Evolutionary conservation across 306 rosid species (phyloP).

Genomic region (Malus fusca): DNA sequence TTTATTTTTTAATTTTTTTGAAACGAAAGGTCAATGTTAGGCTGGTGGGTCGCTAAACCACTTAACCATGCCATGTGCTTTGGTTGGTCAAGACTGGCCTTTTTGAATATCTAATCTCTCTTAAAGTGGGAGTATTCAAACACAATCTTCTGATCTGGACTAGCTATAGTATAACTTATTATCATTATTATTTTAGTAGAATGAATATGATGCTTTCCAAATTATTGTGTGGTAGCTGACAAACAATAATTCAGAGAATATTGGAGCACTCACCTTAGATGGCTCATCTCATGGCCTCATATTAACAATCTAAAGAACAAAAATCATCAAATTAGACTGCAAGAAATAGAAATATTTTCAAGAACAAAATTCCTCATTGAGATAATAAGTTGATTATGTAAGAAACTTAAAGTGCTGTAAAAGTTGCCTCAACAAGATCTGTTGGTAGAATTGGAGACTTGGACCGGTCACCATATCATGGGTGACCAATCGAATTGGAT

Average conservation of each 20-base stretch:
- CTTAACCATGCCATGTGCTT: neutral
- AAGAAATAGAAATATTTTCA: neutral
- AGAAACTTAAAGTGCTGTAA: neutral
- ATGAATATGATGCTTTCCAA: neutral
- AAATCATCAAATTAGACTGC: neutral
- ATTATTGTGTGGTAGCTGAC: neutral
- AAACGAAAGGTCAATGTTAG: neutral
- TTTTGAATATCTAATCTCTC: neutral
- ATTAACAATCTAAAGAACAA: neutral
- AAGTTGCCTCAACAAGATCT: no score
- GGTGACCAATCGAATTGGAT: no score
- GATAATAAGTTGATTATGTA: neutral
- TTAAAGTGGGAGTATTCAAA: neutral
- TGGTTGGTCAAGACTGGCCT: neutral
- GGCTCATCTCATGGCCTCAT: neutral
- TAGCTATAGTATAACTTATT: neutral
- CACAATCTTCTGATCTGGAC: neutral
- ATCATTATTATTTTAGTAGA: neutral
- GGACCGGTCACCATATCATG: no score
- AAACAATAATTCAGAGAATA: neutral
- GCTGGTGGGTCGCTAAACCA: neutral
- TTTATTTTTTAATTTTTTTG: neutral
- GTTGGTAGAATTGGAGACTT: no score
- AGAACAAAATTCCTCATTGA: neutral
- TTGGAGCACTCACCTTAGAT: neutral